Evolutionary conservation across 2,329 filamentous ascomycete species (phyloP).

Genomic region (Hypoxylon sp.): DNA sequence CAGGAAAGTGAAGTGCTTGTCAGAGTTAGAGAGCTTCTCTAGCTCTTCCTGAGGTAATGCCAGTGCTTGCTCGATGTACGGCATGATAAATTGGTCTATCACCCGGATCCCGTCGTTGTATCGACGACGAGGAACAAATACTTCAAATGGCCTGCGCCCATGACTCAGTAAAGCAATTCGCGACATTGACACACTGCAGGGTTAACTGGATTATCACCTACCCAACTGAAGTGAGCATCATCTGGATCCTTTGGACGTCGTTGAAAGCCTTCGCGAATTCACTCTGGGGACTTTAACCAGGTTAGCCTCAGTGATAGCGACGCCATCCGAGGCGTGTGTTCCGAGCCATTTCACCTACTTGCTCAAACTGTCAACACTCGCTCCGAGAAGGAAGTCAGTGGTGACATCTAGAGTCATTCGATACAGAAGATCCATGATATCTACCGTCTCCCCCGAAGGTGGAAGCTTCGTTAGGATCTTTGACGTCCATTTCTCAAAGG

Average conservation of each 20-base stretch:
- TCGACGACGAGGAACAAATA: conserved; percentile 69
- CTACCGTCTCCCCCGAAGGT: conserved; percentile 66
- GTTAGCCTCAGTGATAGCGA: conserved; percentile 35
- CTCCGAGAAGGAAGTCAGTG: conserved; percentile 77
- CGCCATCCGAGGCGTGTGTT: not conserved
- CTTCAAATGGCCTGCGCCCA: conserved; percentile 68
- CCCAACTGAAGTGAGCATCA: conserved; percentile 68
- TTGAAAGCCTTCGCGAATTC: conserved; percentile 79
- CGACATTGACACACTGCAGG: not conserved
- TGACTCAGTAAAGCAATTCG: conserved; percentile 16
- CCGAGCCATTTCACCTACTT: conserved; percentile 52
- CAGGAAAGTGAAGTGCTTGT: conserved; percentile 80
- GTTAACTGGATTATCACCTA: conserved; percentile 51
- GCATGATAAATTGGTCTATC: conserved; percentile 78
- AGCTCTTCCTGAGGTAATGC: conserved; percentile 75
- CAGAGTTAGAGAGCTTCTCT: conserved; percentile 76
- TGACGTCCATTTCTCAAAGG: conserved; percentile 72
- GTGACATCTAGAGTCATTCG: conserved; percentile 76
- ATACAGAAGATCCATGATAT: conserved; percentile 75
- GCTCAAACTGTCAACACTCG: conserved; percentile 64
- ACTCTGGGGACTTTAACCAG: conserved; percentile 63
- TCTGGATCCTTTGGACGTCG: conserved; percentile 78
- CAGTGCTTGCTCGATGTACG: conserved; percentile 77
- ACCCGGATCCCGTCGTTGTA: conserved; percentile 75
- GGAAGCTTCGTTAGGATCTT: conserved; percentile 73